These are phyloP conservation scores for thale cress (Arabidopsis thaliana) DNA, from an alignment of 345 rosid species.

Conservation along the genomic window DNA sequence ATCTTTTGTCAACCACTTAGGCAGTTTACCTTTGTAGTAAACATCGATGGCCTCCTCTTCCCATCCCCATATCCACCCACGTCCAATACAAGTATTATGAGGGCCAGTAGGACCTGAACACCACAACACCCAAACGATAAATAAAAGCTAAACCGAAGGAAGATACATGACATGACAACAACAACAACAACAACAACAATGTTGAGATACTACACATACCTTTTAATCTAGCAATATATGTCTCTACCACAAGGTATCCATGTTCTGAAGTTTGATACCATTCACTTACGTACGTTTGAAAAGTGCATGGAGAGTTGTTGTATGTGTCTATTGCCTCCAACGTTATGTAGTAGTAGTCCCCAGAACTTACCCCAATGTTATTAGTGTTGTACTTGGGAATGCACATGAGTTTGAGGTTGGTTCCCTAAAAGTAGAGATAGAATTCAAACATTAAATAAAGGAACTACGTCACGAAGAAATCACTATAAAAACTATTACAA, in stretches of 20 bases:
- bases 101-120: not conserved
- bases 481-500: too few species aligned
- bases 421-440: not conserved
- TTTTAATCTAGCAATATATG: not conserved
- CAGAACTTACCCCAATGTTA: too few species aligned
- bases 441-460: too few species aligned
- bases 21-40: slow-evolving; percentile 11
- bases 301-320: not conserved
- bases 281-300: not conserved
- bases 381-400: not conserved
- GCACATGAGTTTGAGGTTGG: not conserved
- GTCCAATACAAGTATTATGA: not conserved
- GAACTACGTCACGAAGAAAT: too few species aligned
- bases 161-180: too few species aligned
- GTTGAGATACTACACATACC: not conserved
- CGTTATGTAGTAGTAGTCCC: not conserved
- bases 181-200: too few species aligned
- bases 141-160: too few species aligned
- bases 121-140: not conserved
- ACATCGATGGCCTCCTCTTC: not conserved
- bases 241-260: not conserved
- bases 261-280: not conserved
- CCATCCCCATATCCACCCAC: not conserved
- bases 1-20: not conserved
- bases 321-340: not conserved